Evolutionary conservation across 2,329 filamentous ascomycete species (phyloP).

Genomic region (Pestalotiopsis sp.): DNA sequence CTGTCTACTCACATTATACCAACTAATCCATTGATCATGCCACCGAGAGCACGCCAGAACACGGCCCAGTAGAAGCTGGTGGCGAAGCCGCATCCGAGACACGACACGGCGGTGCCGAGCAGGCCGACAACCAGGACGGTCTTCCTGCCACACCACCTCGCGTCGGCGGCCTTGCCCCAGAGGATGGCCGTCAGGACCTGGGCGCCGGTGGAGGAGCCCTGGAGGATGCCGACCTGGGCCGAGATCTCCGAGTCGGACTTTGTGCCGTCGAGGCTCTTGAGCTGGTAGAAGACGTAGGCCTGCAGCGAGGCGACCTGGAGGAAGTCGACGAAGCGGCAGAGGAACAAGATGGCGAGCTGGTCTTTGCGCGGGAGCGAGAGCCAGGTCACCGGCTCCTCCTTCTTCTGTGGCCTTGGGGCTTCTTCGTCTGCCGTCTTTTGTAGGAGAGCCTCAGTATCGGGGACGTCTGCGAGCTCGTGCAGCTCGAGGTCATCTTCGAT

Average conservation of each 20-base stretch:
- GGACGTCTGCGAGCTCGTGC: conserved; percentile 41
- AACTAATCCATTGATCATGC: conserved; percentile 53
- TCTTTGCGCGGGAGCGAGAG: conserved; percentile 69
- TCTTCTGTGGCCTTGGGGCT: conserved; percentile 19
- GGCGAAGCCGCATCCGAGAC: conserved; percentile 74
- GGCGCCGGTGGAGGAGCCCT: conserved; percentile 72
- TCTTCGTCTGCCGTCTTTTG: conserved; percentile 42
- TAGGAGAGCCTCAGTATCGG: conserved; percentile 45
- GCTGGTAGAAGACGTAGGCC: conserved; percentile 76
- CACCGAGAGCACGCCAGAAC: conserved; percentile 68
- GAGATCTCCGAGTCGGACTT: conserved; percentile 60
- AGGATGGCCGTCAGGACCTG: conserved; percentile 75
- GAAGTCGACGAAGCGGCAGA: conserved; percentile 73
- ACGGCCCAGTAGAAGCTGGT: conserved; percentile 65
- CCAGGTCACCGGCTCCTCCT: conserved; percentile 61
- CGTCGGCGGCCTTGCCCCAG: conserved; percentile 70
- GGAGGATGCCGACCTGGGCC: conserved; percentile 69
- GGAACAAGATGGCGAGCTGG: conserved; percentile 70
- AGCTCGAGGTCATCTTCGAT: conserved; percentile 16
- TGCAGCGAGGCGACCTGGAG: conserved; percentile 71
- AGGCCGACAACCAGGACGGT: conserved; percentile 71
- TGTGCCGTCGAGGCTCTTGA: conserved; percentile 65
- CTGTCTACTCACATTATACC: conserved; percentile 46
- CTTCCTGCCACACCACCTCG: conserved; percentile 65
- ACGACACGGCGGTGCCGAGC: conserved; percentile 67